phyloP scores from a whole-genome alignment of 148 eudicot genomes.

The Fagopyrum homotropicum region DNA sequence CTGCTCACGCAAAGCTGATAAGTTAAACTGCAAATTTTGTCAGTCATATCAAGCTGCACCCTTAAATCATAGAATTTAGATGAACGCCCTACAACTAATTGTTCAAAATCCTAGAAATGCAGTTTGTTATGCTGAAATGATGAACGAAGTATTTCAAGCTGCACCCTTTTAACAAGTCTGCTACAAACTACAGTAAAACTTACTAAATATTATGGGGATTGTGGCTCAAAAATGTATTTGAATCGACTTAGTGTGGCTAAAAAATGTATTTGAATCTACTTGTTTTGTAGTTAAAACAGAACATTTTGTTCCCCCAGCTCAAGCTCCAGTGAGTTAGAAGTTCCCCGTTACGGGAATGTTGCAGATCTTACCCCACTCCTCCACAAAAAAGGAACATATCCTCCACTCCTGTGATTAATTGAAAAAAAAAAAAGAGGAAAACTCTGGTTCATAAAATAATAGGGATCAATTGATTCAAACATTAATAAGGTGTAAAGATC shows the following conservation, averaged over 20 bases:
- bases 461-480: background rate
- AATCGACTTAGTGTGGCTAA: background rate
- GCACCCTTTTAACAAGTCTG: background rate
- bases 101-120: background rate
- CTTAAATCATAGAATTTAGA: no score
- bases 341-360: background rate
- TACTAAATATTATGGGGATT: background rate
- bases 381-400: background rate
- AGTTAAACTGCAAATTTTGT: no score
- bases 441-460: background rate
- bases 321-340: background rate
- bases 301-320: background rate
- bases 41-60: no score
- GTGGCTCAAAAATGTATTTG: background rate
- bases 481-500: background rate
- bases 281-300: background rate
- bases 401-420: background rate
- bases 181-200: background rate
- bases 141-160: background rate
- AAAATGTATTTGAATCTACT: background rate
- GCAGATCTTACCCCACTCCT: background rate
- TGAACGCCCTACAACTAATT: background rate
- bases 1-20: background rate
- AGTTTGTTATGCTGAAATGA: background rate
- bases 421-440: background rate